Evolutionary conservation across 1,284 basidiomycete species (phyloP), one percentile per base, ranked within the genome.

Genomic region (Vanrija humicola): DNA sequence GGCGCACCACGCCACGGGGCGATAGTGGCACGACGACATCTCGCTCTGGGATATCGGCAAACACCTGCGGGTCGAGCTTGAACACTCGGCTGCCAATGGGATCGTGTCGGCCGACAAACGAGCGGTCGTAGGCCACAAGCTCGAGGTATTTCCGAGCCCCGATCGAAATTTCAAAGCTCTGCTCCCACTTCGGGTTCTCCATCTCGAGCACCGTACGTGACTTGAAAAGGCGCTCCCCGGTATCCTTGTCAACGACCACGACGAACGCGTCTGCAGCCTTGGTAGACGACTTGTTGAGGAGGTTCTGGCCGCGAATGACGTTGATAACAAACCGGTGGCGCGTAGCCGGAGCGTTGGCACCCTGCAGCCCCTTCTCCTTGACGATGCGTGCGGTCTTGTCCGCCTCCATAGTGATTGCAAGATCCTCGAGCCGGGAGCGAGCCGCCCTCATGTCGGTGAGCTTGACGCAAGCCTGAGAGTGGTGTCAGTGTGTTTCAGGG

Each of bases 81-180:
- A 77, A 66, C 1, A 62, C 56, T 0, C 65, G 45, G 0, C 58
- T 44, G 7, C 76, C 76, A 28, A 77, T 67, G 9, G 58, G 38
- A 28, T 76, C 72, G 55, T 77, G 75, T 47, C 74, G 74, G 49
- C 76, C 76, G 16, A 76, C 73, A 3, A 76, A 65, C 23, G 68
- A 64, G 38, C 75, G 70, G 55, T 76, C 72, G 45, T 58, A 73
- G 4, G 64, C 65, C 1, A 61, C 50, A 5, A 78, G 49, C 48
- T 77, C 75, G 38, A 75, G 64, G 8, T 53, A 51, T 42, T 69
- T 73, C 46, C 64, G 46, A 1, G 54, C 43, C 26, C 56, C 61
- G 18, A 74, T 64, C 1, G 65, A 61, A 23, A 74, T 48, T 45
- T 76, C 73, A 44, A 74, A 72, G 0, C 66, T 62, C 58, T 76